phyloP scores from a whole-genome alignment of 306 rosid genomes.

The Trifolium repens region DNA sequence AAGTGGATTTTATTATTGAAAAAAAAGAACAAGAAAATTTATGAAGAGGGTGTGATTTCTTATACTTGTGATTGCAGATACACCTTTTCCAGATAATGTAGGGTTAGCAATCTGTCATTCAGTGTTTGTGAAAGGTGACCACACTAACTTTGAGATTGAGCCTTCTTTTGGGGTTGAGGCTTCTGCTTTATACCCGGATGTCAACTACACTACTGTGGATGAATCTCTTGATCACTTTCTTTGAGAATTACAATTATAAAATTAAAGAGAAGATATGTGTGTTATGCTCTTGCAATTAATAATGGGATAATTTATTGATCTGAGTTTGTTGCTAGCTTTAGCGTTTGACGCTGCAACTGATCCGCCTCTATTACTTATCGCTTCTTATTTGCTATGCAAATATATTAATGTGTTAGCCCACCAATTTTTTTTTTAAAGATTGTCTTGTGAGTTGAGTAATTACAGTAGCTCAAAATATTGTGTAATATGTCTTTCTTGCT shows the following conservation, averaged over 20 bases:
- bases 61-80: conserved; percentile 50
- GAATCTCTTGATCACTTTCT: conserved; percentile 72
- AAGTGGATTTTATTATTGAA: no score
- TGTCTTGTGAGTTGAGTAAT: background rate
- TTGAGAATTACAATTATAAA: conserved; percentile 40
- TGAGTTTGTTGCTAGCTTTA: background rate
- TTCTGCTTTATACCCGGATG: conserved; percentile 75
- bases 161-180: conserved; percentile 90
- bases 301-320: background rate
- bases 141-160: conserved; percentile 78
- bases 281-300: background rate
- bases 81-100: conserved; percentile 76
- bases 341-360: background rate
- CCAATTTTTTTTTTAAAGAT: background rate
- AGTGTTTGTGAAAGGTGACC: conserved; percentile 78
- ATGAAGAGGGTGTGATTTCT: background rate
- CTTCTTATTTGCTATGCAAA: no score
- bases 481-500: background rate
- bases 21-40: no score
- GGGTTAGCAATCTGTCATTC: conserved; percentile 66
- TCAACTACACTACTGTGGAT: conserved; percentile 78
- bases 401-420: background rate
- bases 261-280: background rate
- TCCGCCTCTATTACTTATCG: background rate
- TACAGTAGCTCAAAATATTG: background rate